phyloP scores from a whole-genome alignment of 169 alveolate species.

The Miamiensis avidus region DNA sequence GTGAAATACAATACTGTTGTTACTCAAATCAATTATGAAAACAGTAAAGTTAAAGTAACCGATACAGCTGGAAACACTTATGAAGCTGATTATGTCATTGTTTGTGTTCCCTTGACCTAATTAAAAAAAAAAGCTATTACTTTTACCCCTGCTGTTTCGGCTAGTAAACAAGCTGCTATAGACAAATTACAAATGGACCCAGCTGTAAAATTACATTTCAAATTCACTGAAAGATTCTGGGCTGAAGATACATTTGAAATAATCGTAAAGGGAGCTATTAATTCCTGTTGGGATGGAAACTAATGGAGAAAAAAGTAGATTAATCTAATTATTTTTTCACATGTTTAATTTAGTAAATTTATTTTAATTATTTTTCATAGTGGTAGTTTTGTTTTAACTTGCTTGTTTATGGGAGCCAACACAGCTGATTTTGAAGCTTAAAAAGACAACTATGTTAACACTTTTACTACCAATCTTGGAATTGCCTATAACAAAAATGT shows the following conservation, averaged over 20 bases:
- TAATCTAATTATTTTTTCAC: too few species aligned
- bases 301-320: too few species aligned
- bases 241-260: neutral
- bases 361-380: too few species aligned
- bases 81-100: conserved; percentile 9
- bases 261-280: neutral
- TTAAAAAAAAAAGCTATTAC: conserved; percentile 10
- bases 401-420: too few species aligned
- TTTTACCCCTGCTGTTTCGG: neutral
- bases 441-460: too few species aligned
- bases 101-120: conserved; percentile 2
- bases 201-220: conserved; percentile 7
- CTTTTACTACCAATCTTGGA: too few species aligned
- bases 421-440: too few species aligned
- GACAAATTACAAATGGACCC: conserved; percentile 10
- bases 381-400: too few species aligned
- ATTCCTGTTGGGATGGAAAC: conserved; percentile 7
- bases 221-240: conserved; percentile 17
- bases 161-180: neutral
- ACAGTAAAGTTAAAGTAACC: neutral
- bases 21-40: neutral
- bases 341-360: too few species aligned
- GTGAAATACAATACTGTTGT: neutral
- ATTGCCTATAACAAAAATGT: too few species aligned
- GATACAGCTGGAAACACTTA: conserved; percentile 4